phyloP scores from a whole-genome alignment of 495 filamentous ascomycete genomes.

The Hypoxylon subgilvum region DNA sequence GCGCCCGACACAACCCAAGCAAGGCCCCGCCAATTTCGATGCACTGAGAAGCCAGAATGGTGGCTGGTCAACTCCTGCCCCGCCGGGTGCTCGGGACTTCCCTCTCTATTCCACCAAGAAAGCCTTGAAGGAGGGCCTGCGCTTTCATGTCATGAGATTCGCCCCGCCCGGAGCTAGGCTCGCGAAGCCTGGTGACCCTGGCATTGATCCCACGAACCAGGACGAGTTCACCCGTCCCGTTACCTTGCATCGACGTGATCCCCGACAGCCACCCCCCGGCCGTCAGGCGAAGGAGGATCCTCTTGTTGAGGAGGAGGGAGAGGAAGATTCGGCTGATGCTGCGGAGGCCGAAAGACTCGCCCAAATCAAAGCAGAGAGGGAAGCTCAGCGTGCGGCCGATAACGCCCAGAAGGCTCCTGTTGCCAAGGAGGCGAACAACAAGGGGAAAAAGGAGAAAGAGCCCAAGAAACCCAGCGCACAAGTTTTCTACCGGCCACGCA shows the following conservation, averaged over 20 bases:
- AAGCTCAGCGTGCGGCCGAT: slow-evolving; percentile 81
- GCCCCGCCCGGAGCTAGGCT: slow-evolving; percentile 35
- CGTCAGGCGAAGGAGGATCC: slow-evolving; percentile 61
- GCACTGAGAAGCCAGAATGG: slow-evolving; percentile 53
- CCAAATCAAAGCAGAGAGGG: slow-evolving; percentile 72
- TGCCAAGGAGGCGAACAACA: slow-evolving; percentile 54
- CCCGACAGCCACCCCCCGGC: slow-evolving; percentile 68
- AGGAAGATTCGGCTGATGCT: slow-evolving; percentile 59
- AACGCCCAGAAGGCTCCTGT: slow-evolving; percentile 86
- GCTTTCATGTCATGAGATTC: slow-evolving; percentile 85
- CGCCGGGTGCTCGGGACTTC: slow-evolving; percentile 64
- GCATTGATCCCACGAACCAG: slow-evolving; percentile 74
- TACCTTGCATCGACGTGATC: slow-evolving; percentile 85
- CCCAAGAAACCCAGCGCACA: slow-evolving; percentile 70
- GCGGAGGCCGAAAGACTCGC: slow-evolving; percentile 71
- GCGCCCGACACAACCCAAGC: slow-evolving; percentile 6
- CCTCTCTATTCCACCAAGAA: slow-evolving; percentile 82
- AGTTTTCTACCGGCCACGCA: slow-evolving; percentile 52
- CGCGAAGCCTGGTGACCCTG: slow-evolving; percentile 42
- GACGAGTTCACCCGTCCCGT: slow-evolving; percentile 87
- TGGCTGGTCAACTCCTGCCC: slow-evolving; percentile 66
- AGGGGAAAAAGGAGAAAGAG: slow-evolving; percentile 71
- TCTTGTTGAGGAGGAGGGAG: slow-evolving; percentile 53
- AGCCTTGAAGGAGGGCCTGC: slow-evolving; percentile 76
- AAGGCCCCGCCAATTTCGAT: slow-evolving; percentile 32